Percentiles rank a stretch among this genome's conserved stretches.
These are phyloP conservation scores for Fusarium guadeloupense DNA, from an alignment of 2,329 filamentous ascomycete species.

Conservation along the genomic window DNA sequence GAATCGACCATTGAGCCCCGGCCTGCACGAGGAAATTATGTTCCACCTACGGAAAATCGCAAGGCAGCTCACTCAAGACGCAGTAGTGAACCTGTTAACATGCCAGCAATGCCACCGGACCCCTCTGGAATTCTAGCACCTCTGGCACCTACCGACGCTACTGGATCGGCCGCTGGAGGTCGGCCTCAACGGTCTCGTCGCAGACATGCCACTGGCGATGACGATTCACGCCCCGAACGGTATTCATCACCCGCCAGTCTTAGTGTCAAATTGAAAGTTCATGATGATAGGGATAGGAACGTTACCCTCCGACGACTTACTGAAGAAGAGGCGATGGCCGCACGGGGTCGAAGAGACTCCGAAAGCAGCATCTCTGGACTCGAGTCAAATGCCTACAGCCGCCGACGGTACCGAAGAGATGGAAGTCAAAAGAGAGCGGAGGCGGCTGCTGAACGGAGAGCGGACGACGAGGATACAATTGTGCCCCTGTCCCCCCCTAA, in stretches of 20 bases:
- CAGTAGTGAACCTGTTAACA: constrained; percentile 52
- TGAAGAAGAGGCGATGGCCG: constrained; percentile 64
- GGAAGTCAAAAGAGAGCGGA: constrained; percentile 59
- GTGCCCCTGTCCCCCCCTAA: constrained; percentile 63
- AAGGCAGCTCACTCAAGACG: constrained; percentile 53
- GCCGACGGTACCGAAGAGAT: constrained; percentile 64
- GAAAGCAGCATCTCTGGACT: constrained; percentile 65
- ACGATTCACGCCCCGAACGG: constrained; percentile 51
- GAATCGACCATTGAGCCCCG: constrained; percentile 49
- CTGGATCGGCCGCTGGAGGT: constrained; percentile 44
- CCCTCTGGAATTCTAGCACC: constrained; percentile 54
- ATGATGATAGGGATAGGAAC: constrained; percentile 68
- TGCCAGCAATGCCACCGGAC: constrained; percentile 66
- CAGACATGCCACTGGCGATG: constrained; percentile 56
- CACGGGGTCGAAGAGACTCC: constrained; percentile 59
- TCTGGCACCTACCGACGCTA: constrained; percentile 42
- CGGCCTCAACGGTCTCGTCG: constrained; percentile 56
- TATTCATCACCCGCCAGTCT: constrained; percentile 57
- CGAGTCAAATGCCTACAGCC: constrained; percentile 59
- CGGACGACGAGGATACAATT: constrained; percentile 52
- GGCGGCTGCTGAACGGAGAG: constrained; percentile 56
- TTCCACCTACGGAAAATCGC: constrained; percentile 38
- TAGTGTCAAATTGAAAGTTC: constrained; percentile 68
- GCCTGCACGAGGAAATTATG: constrained; percentile 41
- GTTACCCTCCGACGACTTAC: constrained; percentile 70